Conservation (phyloP, 2,329 filamentous ascomycete species). For the Xylaria sp. region DNA sequence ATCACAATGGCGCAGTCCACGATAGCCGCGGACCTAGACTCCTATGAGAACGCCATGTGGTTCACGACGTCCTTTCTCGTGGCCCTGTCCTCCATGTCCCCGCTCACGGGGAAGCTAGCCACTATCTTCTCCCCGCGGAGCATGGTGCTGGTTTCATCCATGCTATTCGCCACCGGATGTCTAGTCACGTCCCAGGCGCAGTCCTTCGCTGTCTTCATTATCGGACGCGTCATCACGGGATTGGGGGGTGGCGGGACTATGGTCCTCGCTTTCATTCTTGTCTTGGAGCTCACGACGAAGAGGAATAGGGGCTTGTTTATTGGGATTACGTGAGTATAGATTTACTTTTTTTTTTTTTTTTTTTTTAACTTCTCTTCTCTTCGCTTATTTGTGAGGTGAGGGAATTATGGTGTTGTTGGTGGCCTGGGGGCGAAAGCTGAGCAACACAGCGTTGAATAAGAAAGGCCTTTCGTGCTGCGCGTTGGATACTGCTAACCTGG, state of each 20-base stretch:
- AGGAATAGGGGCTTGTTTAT: slow-evolving; percentile 78
- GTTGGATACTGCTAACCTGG: slow-evolving; percentile 7
- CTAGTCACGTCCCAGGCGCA: slow-evolving; percentile 71
- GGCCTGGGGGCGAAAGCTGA: not conserved
- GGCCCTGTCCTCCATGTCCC: slow-evolving; percentile 70
- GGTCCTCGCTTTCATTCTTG: slow-evolving; percentile 78
- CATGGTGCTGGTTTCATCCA: slow-evolving; percentile 71
- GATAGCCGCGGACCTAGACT: slow-evolving; percentile 79
- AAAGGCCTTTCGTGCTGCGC: not conserved
- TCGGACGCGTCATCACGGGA: slow-evolving; percentile 75
- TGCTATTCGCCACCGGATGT: slow-evolving; percentile 69
- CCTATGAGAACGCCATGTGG: slow-evolving; percentile 80
- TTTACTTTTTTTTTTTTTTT: not conserved
- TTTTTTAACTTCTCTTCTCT: not conserved
- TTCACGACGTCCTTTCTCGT: slow-evolving; percentile 82
- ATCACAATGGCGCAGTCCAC: slow-evolving; percentile 83
- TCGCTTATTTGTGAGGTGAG: not conserved
- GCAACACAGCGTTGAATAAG: too few species aligned
- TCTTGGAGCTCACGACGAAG: slow-evolving; percentile 77
- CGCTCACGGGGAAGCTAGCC: slow-evolving; percentile 76
- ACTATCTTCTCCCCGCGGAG: slow-evolving; percentile 77
- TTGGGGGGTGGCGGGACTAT: slow-evolving; percentile 77
- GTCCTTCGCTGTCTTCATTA: slow-evolving; percentile 71
- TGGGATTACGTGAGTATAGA: slow-evolving; percentile 68
- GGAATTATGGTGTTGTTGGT: not conserved